Conservation (phyloP, 768 basidiomycete species). For the Mycena kentingensis region DNA sequence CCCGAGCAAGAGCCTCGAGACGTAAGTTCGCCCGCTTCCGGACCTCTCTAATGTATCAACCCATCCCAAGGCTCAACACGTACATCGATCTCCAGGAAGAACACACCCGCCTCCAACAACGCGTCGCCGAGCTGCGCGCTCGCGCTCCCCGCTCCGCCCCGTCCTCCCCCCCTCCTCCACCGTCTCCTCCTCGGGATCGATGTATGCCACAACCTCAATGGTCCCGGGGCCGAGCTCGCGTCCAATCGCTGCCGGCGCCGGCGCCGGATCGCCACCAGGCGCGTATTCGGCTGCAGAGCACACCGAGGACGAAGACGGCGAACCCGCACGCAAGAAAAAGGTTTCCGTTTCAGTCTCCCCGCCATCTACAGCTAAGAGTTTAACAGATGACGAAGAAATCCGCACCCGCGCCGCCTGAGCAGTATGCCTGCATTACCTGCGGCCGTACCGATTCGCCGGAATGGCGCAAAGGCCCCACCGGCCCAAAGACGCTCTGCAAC, state of each 20-base stretch:
- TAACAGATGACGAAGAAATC: constrained; percentile 43
- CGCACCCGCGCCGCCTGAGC: constrained; percentile 51
- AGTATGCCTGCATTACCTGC: constrained; percentile 88
- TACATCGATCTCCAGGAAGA: constrained; percentile 85
- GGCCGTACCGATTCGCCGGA: constrained; percentile 96
- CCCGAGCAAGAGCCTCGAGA: constrained; percentile 59
- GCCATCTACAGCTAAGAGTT: neutral
- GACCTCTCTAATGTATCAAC: no score
- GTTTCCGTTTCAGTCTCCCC: constrained; percentile 5
- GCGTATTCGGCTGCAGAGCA: neutral
- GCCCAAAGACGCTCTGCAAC: constrained; percentile 98
- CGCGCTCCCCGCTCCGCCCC: constrained; percentile 29
- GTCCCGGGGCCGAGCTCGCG: constrained; percentile 6
- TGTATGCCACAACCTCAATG: constrained; percentile 32
- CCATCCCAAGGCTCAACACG: constrained; percentile 60
- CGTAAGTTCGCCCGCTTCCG: constrained; percentile 14
- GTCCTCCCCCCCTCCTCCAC: constrained; percentile 28
- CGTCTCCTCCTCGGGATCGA: constrained; percentile 28
- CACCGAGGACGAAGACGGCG: constrained; percentile 13
- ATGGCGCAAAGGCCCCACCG: constrained; percentile 95
- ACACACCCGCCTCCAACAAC: constrained; percentile 76
- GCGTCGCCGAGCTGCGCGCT: constrained; percentile 46
- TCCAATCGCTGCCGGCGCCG: constrained; percentile 16
- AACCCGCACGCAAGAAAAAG: constrained; percentile 19
- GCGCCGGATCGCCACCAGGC: neutral